phyloP scores from a whole-genome alignment of 495 filamentous ascomycete species.

The Penicillium chermesinum region DNA sequence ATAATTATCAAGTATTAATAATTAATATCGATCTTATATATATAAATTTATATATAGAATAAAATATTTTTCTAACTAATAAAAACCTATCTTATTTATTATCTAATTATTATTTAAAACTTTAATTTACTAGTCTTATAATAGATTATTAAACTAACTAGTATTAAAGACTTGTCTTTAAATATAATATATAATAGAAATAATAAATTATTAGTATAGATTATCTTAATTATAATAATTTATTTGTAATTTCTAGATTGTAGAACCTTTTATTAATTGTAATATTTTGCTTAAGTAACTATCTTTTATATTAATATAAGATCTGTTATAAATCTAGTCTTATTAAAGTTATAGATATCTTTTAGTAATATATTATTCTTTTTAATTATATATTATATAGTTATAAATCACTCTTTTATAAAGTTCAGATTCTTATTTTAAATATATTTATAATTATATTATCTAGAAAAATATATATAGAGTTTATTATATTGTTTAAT shows the following conservation, averaged over 20 bases:
- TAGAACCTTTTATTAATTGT: background rate
- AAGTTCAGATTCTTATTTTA: background rate
- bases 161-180: constrained; percentile 21
- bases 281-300: background rate
- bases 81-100: no score
- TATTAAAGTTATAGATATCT: constrained; percentile 44
- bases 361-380: constrained; percentile 5
- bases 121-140: no score
- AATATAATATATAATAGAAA: constrained; percentile 31
- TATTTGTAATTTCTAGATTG: constrained; percentile 9
- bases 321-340: constrained; percentile 40
- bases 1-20: no score
- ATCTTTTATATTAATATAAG: constrained; percentile 10
- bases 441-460: constrained; percentile 1
- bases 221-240: constrained; percentile 28
- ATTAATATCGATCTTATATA: no score
- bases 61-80: no score
- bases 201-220: constrained; percentile 26
- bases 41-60: no score
- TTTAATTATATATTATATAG: background rate
- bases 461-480: background rate
- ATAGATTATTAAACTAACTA: no score
- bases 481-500: background rate
- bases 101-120: no score
- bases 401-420: background rate